Evolutionary conservation across 179 eudicot genomes (phyloP), one percentile per base, ranked within the genome.

Genomic region (Heliamphora pulchella): DNA sequence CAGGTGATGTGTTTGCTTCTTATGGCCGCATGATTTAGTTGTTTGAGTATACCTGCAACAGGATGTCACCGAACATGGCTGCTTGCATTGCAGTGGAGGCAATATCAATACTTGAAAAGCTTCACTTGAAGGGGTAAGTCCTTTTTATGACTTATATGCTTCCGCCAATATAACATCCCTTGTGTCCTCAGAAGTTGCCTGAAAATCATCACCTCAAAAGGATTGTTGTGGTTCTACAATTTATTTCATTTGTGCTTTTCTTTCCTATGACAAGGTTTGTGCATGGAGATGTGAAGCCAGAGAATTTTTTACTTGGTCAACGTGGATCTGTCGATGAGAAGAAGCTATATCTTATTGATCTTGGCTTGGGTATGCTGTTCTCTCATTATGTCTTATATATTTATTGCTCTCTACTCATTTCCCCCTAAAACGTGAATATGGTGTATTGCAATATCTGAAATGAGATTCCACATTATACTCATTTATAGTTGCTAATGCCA

Each of bases 21-120:
- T n/a, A n/a, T n/a, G n/a, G n/a, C n/a, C 2, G 67, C 10, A 22
- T 74, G 59, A 74, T 31, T 17, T 72, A 51, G 15, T 74, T 77
- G 74, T 14, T 79, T 61, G 15, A 63, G 58, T 58, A 43, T 81
- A 55, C 66, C 68, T 86, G 80, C 59, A 81, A 80, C 90, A 94
- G 98, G 90, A 94, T 94, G 97, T 83, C 98, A 61, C 97, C 97
- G 48, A 88, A 74, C 80, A 94, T 92, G 98, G 98, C 74, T 48
- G 97, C 98, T 78, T 94, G 98, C 86, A 91, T 94, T 80, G 98
- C 98, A 4, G 98, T 94, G 78, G 98, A 94, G 85, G 98, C 98
- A 22, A 90, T 94, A 82, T 94, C 98, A 47, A 94, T 94, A 78
- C 89, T 94, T n/a, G 98, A 94, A 86, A 94, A 94, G 87, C 96